Percentiles rank a stretch among this genome's conserved stretches.
Conservation (phyloP, 2,329 filamentous ascomycete species). For the Scopulariopsis brevicaulis region DNA sequence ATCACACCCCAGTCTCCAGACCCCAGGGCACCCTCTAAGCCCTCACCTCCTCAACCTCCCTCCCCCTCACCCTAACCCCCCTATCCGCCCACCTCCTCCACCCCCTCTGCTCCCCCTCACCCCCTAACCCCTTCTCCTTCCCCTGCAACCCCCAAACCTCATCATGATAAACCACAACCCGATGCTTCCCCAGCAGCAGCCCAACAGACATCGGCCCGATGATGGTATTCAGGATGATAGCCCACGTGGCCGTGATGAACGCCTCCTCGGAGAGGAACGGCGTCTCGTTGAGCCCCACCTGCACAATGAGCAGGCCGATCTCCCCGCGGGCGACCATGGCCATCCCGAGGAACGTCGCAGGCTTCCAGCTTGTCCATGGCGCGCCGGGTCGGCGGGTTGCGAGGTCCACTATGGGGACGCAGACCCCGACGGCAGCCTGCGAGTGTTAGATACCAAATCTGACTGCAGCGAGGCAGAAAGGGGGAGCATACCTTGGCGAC, state of each 20-base stretch:
- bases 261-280: constrained; percentile 41
- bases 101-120: neutral
- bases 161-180: constrained; percentile 7
- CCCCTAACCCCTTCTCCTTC: neutral
- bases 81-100: constrained; percentile 1
- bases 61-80: neutral
- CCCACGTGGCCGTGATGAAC: constrained; percentile 43
- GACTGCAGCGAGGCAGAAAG: neutral
- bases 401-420: constrained; percentile 20
- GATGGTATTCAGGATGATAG: constrained; percentile 44
- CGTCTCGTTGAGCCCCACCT: constrained; percentile 14
- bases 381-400: constrained; percentile 2
- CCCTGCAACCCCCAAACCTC: constrained; percentile 8
- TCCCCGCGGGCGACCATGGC: constrained; percentile 52
- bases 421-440: constrained; percentile 9
- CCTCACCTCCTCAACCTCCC: neutral
- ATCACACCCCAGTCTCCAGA: neutral
- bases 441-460: neutral
- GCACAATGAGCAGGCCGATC: constrained; percentile 44
- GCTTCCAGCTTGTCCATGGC: constrained; percentile 25
- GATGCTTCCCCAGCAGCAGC: constrained; percentile 22
- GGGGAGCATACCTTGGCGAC: constrained; percentile 21
- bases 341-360: constrained; percentile 39
- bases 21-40: neutral
- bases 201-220: constrained; percentile 40